Conservation (phyloP, 1,284 basidiomycete species). For the Cryptococcus neoformans region DNA sequence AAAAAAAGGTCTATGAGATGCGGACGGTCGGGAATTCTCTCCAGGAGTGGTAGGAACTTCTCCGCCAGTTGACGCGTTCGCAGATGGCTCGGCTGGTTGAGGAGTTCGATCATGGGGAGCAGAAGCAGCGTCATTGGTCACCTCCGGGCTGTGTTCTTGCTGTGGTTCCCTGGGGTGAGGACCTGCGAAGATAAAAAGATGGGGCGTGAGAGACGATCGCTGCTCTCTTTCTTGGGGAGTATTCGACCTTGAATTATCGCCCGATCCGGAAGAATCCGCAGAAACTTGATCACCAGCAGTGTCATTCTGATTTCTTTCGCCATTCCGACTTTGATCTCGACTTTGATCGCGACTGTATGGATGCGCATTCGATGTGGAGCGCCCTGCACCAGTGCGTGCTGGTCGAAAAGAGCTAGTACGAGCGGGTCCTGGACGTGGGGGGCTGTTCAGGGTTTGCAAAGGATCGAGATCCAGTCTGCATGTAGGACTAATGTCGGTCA, state of each 20-base stretch:
- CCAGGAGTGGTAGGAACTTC: no score
- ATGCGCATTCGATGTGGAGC: constrained; percentile 8
- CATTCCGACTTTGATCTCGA: neutral
- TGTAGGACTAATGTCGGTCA: constrained; percentile 31
- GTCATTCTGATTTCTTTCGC: neutral
- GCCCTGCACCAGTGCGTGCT: constrained; percentile 13
- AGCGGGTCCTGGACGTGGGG: constrained; percentile 15
- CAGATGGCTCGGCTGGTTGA: no score
- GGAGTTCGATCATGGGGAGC: no score
- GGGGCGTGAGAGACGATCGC: neutral
- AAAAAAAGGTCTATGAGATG: no score
- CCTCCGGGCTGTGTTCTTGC: no score
- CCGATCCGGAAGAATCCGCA: no score
- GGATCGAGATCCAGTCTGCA: constrained; percentile 49
- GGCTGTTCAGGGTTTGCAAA: constrained; percentile 33
- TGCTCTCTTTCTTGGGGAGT: no score
- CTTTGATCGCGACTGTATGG: constrained; percentile 22
- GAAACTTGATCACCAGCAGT: no score
- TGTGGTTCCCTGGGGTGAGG: neutral
- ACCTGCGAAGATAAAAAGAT: neutral
- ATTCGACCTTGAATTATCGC: no score
- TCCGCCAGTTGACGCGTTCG: no score
- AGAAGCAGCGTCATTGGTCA: no score
- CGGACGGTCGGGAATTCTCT: no score
- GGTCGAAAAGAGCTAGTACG: constrained; percentile 22